Evolutionary conservation across 495 filamentous ascomycete species (phyloP).

Genomic region (Amphirosellinia nigrospora): DNA sequence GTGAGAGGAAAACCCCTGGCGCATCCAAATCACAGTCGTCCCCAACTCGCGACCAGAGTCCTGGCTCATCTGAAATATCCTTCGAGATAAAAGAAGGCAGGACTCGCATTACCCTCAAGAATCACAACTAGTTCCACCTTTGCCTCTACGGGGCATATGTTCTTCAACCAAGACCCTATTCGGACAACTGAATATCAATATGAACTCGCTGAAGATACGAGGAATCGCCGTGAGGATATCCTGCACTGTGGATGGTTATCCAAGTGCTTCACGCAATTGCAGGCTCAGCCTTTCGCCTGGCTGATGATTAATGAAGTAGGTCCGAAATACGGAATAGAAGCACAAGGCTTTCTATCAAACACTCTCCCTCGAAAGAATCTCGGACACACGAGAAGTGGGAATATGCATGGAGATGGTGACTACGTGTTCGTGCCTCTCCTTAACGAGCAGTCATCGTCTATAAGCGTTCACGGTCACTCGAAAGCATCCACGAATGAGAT

Average conservation of each 20-base stretch:
- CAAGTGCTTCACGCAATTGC: neutral
- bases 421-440: neutral
- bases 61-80: neutral
- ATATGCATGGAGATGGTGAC: neutral
- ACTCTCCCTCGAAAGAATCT: neutral
- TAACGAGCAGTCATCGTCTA: neutral
- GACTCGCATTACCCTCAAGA: neutral
- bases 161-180: neutral
- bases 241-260: neutral
- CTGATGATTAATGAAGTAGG: neutral
- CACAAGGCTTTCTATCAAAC: conserved; percentile 3
- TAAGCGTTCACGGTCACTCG: neutral
- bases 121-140: neutral
- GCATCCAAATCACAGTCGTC: no score
- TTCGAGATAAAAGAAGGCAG: neutral
- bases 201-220: neutral
- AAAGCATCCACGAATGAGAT: neutral
- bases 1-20: neutral
- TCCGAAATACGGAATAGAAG: neutral
- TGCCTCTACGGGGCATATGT: neutral
- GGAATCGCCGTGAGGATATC: neutral
- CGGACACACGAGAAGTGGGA: neutral
- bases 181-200: neutral
- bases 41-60: neutral
- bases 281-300: neutral